Base-by-base conservation (phyloP, 2,329 filamentous ascomycete species). In the Colletotrichum euphorbiae region DNA sequence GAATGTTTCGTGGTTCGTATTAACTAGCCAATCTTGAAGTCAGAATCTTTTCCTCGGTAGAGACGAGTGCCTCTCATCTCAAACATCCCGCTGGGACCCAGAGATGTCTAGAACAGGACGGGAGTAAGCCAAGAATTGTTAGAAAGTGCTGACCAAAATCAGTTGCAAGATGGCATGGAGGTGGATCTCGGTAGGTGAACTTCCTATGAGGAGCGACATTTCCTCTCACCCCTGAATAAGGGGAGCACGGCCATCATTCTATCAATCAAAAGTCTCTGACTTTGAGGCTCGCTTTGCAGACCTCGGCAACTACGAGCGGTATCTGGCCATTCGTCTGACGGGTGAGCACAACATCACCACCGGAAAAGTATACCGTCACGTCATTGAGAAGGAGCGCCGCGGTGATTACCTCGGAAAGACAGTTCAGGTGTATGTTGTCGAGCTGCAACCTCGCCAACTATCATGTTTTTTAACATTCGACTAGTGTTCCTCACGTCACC, bases 341-440 rank as follows among this genome's bases (percentile, higher is more conserved):
- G 86, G 90, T 70, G 94, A 97, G 74, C 93, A 95, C 84, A 98
- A 98, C 80, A 97, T 99, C 80, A 99, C 96, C 3, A 97, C 95
- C 6, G 96, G 96, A 77, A 98, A 98, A 84, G 93, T 98, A 73
- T 98, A 98, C 81, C 87, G 93, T 76, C 89, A 92, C 74, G 94
- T 98, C 61, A 94, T 97, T 74, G 89, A 94, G 75, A 89, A 88
- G 69, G 87, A 89, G 76, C 81, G 87, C 28, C 80, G 80, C 45
- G 87, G 87, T 62, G 90, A 96, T 77, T 98, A 97, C 75, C 87
- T 98, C 12, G 95, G 95, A 72, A 90, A 91, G 79, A 94, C 94
- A 17, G 91, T 97, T 15, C 94, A 98, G 80, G 91, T 97, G 62
- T 76, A 72, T 11, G 74, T 74, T n/a, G 19, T 19, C 24, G n/a